These are phyloP conservation scores for Fusarium nanum DNA, from an alignment of 2,329 filamentous ascomycete genomes.

Conservation along the genomic window DNA sequence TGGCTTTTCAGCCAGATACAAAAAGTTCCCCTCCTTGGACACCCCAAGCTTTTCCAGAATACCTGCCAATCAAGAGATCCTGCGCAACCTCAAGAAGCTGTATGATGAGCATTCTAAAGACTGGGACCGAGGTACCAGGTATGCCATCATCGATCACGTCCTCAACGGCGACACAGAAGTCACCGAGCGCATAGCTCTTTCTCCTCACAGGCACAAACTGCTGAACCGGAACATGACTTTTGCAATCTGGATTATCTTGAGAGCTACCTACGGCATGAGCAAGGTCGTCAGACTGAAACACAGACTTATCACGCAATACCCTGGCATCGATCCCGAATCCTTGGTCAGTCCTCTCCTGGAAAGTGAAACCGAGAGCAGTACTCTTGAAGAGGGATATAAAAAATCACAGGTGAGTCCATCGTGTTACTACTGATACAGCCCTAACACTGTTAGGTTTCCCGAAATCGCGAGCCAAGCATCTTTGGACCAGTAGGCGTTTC, in stretches of 20 bases:
- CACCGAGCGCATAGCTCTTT: background rate
- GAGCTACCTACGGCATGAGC: background rate
- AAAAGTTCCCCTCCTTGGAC: background rate
- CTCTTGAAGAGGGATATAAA: background rate
- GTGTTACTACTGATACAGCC: background rate
- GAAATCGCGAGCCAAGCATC: background rate
- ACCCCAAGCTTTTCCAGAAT: background rate
- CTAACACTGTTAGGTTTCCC: background rate
- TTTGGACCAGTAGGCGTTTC: background rate
- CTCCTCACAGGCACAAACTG: background rate
- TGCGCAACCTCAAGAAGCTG: background rate
- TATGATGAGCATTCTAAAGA: background rate
- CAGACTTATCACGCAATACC: background rate
- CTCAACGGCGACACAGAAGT: background rate
- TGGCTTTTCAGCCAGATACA: background rate
- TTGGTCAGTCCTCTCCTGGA: background rate
- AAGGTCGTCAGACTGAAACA: background rate
- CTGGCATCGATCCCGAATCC: background rate
- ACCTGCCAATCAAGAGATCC: background rate
- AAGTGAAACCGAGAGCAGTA: background rate
- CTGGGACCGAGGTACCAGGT: constrained; percentile 2
- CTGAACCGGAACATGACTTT: background rate
- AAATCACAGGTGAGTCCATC: background rate
- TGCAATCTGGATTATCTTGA: background rate
- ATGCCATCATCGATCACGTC: background rate